These are phyloP conservation scores for Diversispora epigaea DNA, from an alignment of 192 early-diverging fungal species.

Conservation along the genomic window DNA sequence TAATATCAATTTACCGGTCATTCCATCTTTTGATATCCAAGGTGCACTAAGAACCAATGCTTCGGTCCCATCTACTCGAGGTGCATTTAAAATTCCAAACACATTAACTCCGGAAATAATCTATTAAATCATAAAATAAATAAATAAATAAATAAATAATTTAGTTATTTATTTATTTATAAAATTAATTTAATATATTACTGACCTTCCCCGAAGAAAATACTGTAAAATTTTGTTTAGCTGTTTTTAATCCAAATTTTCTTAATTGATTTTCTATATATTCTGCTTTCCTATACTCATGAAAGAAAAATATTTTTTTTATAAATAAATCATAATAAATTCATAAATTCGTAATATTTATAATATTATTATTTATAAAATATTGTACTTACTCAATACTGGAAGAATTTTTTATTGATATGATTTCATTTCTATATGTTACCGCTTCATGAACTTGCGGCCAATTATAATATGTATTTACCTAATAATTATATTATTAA, in stretches of 20 bases:
- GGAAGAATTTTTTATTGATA: slow-evolving; percentile 34
- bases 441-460: slow-evolving; percentile 46
- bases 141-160: not conserved
- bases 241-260: slow-evolving; percentile 53
- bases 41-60: slow-evolving; percentile 82
- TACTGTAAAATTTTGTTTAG: slow-evolving; percentile 52
- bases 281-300: slow-evolving; percentile 41
- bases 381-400: slow-evolving; percentile 33
- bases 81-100: slow-evolving; percentile 78
- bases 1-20: not conserved
- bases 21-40: slow-evolving; percentile 63
- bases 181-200: not conserved
- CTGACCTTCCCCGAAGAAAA: slow-evolving; percentile 35
- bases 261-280: slow-evolving; percentile 53
- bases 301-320: too few relatives aligned
- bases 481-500: slow-evolving; percentile 36
- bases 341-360: not conserved
- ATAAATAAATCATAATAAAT: not conserved
- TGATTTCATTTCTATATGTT: slow-evolving; percentile 43
- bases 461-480: slow-evolving; percentile 52
- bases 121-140: not conserved
- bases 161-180: not conserved
- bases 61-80: slow-evolving; percentile 86
- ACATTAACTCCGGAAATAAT: slow-evolving; percentile 63
- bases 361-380: slow-evolving; percentile 34